A percentile compares a stretch with the other conserved stretches of the same genome.
These are phyloP conservation scores for Corymbia maculata DNA, from an alignment of 345 rosid genomes.

Conservation along the genomic window DNA sequence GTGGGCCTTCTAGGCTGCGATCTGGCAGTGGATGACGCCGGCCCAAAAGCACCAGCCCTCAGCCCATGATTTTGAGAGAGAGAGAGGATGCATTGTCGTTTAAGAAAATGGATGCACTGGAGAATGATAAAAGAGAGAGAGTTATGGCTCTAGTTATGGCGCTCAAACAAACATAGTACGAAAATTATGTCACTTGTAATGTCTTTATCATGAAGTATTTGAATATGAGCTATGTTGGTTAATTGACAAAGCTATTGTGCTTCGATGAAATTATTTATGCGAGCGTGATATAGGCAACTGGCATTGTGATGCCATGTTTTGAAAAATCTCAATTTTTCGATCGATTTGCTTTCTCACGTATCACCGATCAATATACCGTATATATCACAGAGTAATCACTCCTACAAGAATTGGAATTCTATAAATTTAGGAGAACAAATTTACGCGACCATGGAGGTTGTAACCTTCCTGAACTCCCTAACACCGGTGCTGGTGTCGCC, in stretches of 20 bases:
- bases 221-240: background rate
- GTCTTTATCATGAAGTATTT: background rate
- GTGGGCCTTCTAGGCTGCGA: constrained; percentile 62
- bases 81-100: background rate
- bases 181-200: no score
- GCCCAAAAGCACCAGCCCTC: constrained; percentile 58
- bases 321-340: background rate
- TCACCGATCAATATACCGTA: background rate
- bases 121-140: background rate
- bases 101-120: background rate
- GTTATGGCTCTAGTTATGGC: background rate
- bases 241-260: background rate
- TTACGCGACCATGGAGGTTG: background rate
- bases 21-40: constrained; percentile 85
- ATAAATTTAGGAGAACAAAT: background rate
- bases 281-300: background rate
- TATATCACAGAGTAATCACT: background rate
- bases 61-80: constrained; percentile 46
- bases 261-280: background rate
- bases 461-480: no score
- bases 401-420: background rate
- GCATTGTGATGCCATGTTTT: background rate
- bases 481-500: no score
- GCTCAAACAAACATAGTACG: background rate
- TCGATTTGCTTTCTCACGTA: background rate